These are phyloP conservation scores for Picea abies DNA, from an alignment of 83 land plant genomes.

Conservation along the genomic window DNA sequence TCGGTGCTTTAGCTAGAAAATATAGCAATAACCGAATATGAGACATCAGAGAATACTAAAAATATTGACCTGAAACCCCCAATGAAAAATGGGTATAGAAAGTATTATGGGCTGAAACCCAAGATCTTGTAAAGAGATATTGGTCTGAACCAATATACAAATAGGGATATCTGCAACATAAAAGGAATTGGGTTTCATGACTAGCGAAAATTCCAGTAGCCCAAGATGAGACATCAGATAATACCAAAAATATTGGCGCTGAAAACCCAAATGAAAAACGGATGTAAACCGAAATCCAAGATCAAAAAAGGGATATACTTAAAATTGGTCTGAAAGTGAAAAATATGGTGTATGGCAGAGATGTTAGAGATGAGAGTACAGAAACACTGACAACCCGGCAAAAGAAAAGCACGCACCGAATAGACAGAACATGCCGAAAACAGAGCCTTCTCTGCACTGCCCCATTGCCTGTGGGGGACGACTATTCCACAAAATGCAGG, in stretches of 20 bases:
- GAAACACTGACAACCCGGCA: slow-evolving; percentile 8
- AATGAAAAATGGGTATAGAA: not conserved
- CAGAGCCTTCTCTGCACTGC: not conserved
- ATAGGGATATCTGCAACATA: not conserved
- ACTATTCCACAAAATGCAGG: slow-evolving; percentile 16
- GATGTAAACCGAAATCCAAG: not conserved
- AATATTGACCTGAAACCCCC: not conserved
- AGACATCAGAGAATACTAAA: not conserved
- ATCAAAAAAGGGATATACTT: not conserved
- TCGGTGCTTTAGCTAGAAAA: not conserved
- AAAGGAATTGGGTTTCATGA: not conserved
- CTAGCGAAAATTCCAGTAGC: not conserved
- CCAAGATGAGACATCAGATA: not conserved
- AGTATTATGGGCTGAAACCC: not conserved
- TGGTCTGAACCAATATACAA: too few relatives aligned
- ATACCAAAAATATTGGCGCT: not conserved
- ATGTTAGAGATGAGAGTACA: not conserved
- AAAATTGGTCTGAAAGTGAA: not conserved
- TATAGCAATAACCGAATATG: not conserved
- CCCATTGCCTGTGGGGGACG: not conserved
- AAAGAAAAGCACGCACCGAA: slow-evolving; percentile 18
- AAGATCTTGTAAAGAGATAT: too few relatives aligned
- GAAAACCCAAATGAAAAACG: not conserved
- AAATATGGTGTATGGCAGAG: slow-evolving; percentile 4
- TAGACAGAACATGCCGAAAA: slow-evolving; percentile 14